These are phyloP conservation scores for Heliosperma pusillum DNA, from an alignment of 148 eudicot species.

Conservation along the genomic window DNA sequence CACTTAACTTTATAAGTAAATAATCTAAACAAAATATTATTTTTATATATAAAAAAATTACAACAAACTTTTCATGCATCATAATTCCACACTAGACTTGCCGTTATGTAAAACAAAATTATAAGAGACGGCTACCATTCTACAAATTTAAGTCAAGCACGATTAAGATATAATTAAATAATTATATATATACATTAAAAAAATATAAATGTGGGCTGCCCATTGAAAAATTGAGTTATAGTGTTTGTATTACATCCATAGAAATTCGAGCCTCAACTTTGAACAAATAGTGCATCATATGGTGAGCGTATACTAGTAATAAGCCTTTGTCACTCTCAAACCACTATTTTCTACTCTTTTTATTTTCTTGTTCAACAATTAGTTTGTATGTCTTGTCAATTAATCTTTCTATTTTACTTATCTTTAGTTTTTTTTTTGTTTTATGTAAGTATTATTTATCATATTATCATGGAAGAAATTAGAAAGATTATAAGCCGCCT, in stretches of 20 bases:
- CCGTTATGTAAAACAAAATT: background rate
- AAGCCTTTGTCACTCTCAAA: conserved; percentile 8
- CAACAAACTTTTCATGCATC: background rate
- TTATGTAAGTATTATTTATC: background rate
- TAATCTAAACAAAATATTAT: no score
- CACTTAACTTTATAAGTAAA: no score
- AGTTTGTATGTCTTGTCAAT: background rate
- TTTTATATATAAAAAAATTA: no score
- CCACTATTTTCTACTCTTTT: background rate
- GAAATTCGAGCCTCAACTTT: conserved; percentile 26
- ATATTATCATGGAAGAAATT: background rate
- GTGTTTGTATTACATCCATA: background rate
- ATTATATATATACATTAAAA: background rate
- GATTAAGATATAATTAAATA: conserved; percentile 8
- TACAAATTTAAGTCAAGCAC: conserved; percentile 32
- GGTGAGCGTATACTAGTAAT: background rate
- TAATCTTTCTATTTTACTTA: background rate
- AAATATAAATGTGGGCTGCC: conserved; percentile 2
- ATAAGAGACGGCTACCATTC: conserved; percentile 20
- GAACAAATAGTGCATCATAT: conserved; percentile 16
- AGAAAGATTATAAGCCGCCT: background rate
- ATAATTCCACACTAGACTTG: background rate
- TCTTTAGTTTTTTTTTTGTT: no score
- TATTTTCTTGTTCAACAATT: background rate
- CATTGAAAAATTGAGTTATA: conserved; percentile 15